phyloP scores from a whole-genome alignment of 192 early-diverging fungal species.

The Coemansia sp. region DNA sequence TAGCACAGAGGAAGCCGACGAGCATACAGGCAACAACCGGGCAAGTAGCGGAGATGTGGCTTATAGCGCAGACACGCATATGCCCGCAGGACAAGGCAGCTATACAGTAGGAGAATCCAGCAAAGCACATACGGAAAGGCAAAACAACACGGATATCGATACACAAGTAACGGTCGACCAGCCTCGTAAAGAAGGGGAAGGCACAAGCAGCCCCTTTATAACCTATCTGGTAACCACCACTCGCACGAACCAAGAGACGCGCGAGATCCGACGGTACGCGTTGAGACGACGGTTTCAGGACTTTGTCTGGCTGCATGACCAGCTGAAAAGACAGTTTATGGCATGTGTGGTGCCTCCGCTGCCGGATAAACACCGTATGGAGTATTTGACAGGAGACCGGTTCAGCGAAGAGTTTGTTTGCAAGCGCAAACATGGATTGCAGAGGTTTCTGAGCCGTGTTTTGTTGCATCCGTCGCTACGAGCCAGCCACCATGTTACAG shows the following conservation, averaged over 20 bases:
- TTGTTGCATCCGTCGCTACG: slow-evolving; percentile 79
- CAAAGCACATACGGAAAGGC: slow-evolving; percentile 4
- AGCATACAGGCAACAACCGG: slow-evolving; percentile 1
- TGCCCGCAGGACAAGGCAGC: slow-evolving; percentile 8
- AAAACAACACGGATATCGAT: slow-evolving; percentile 22
- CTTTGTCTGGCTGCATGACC: slow-evolving; percentile 85
- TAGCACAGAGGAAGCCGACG: slow-evolving; percentile 9
- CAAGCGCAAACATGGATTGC: slow-evolving; percentile 69
- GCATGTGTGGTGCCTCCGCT: slow-evolving; percentile 84
- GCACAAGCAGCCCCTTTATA: slow-evolving; percentile 73
- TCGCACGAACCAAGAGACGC: slow-evolving; percentile 23
- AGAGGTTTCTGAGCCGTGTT: slow-evolving; percentile 82
- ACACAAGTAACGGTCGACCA: slow-evolving; percentile 67
- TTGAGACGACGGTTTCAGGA: slow-evolving; percentile 92
- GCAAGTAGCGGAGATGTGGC: slow-evolving; percentile 26
- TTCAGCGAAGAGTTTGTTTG: slow-evolving; percentile 91
- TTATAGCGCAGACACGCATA: slow-evolving; percentile 16
- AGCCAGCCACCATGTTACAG: slow-evolving; percentile 61
- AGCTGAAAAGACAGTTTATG: slow-evolving; percentile 70
- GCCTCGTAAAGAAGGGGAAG: slow-evolving; percentile 88
- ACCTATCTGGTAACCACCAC: slow-evolving; percentile 77
- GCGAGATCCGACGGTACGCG: slow-evolving; percentile 53
- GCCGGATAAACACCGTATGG: slow-evolving; percentile 89
- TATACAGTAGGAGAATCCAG: slow-evolving; percentile 15
- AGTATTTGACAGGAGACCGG: slow-evolving; percentile 93